phyloP scores from a whole-genome alignment of 1,284 basidiomycete species.

The Hemileia vastatrix region DNA sequence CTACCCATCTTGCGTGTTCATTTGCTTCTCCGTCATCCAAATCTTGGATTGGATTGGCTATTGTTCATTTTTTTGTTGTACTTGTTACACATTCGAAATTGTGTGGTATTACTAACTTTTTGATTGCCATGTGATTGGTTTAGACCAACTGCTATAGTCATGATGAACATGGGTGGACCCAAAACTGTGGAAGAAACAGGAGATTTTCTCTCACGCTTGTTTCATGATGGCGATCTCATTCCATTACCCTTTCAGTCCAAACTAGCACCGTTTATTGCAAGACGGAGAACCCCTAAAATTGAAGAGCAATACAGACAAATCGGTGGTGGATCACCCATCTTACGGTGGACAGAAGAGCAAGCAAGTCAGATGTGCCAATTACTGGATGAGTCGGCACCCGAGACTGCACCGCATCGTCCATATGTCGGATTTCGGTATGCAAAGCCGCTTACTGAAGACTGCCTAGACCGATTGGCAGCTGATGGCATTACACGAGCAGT shows the following conservation, averaged over 20 bases:
- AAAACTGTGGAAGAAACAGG: constrained; percentile 56
- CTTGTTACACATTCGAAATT: no score
- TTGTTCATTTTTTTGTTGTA: no score
- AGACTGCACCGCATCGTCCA: constrained; percentile 86
- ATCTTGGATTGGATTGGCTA: no score
- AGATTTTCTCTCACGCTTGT: constrained; percentile 80
- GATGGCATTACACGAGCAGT: constrained; percentile 88
- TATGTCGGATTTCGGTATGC: constrained; percentile 95
- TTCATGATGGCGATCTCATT: constrained; percentile 90
- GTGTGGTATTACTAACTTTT: no score
- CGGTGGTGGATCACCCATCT: constrained; percentile 96
- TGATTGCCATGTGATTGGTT: no score
- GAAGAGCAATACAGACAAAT: constrained; percentile 90
- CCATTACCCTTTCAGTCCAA: constrained; percentile 83
- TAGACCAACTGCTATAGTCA: constrained; percentile 64
- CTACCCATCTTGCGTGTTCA: no score
- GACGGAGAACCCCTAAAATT: constrained; percentile 83
- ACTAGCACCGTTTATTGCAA: constrained; percentile 80
- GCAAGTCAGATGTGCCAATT: constrained; percentile 81
- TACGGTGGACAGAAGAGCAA: constrained; percentile 78
- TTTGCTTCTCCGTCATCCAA: no score
- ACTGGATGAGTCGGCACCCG: constrained; percentile 84
- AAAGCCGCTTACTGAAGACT: constrained; percentile 73
- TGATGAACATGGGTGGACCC: constrained; percentile 99
- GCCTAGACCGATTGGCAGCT: constrained; percentile 69